Base-by-base conservation (phyloP, 108 stramenopile genomes). In the Aurantiochytrium sp. region DNA sequence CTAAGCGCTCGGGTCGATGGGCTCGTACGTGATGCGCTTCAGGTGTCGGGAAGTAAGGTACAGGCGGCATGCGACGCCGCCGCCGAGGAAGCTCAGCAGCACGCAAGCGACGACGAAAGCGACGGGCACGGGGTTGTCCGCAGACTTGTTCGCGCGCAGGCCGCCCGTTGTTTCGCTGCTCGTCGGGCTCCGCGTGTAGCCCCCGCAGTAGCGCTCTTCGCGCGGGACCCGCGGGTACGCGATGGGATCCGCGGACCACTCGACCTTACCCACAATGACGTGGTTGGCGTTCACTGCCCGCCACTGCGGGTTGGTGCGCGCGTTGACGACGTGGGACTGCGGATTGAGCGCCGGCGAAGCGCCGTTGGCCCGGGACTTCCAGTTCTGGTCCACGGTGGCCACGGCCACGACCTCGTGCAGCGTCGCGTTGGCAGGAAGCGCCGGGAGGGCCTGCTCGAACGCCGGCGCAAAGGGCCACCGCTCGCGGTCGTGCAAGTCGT, bases 321-420 rank as follows among this genome's bases (percentile, higher is more conserved):
- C 96, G 89, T 98, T 98, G 55, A 96, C 96, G 31, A 96, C 69
- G 89, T 96, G 96, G 53, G 94, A 94, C 90, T 96, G 94, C 0
- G 96, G 95, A 8, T 86, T 90, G 24, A 91, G 27, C 55, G 1
- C 73, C 6, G 73, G 73, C 21, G 24, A 12, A 2, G 73, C 73
- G 10, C 30, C 34, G 17, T 10, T 4, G 3, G 30, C 21, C 31
- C 19, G 85, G 1, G 27, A 2, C 42, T 31, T 37, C 88, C 88
- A 89, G 36, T 30, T 32, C 55, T 89, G 88, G 31, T 89, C 88
- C 15, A 89, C 88, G 30, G 4, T 88, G 3, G 88, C 73, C 15
- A 48, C 17, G 12, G 88, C 88, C 45, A 88, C 88, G 22, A 89
- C 87, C 68, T 86, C 48, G 4, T 42, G 85, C 17, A 36, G 24